Base-by-base conservation (phyloP, 768 basidiomycete genomes). In the Butyriboletus loyo region DNA sequence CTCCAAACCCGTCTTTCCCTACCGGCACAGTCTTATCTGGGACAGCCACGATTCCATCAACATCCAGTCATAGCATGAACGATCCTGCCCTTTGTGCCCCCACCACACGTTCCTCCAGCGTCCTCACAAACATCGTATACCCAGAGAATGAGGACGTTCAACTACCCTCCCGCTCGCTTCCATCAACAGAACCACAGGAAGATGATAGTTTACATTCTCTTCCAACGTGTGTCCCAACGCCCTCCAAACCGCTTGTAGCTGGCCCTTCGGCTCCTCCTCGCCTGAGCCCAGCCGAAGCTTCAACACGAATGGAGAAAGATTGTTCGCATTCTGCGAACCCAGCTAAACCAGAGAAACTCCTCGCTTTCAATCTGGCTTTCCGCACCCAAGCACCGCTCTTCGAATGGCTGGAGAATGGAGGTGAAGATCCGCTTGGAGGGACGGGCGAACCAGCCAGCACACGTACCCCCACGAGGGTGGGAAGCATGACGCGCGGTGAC, bases 351-450 rank as follows among this genome's bases (percentile, higher is more conserved):
- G 61, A 68, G 3, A 61, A 52, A 1, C 52, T 59, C 13, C 58
- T 86, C 4, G 86, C 88, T 0, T 90, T 90, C 62, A 87, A 86
- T 61, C 73, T 84, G 58, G 89, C 88, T 11, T 89, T 90, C 61
- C 72, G 74, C 1, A 80, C 71, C 34, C 63, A 61, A 41, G 73
- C 72, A 7, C 77, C 78, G 2, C 89, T 79, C 61, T 91, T 90
- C 57, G 81, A 79, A 19, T 91, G 89, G 89, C 72, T 91, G 7
- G 89, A 90, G 66, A 80, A 80, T 19, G 76, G 77, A 22, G 76
- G 73, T 27, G 65, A 72, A 47, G 68, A 68, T 27, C 60, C 53
- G 3, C 60, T 59, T 1, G 62, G 60, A 30, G 63, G 60, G 30
- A 66, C 59, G 0, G 66, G 66, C 5, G 41, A 50, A 22, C 55